phyloP scores from a whole-genome alignment of 1,139 yeast species.

The Sugiyamaella pinicola region DNA sequence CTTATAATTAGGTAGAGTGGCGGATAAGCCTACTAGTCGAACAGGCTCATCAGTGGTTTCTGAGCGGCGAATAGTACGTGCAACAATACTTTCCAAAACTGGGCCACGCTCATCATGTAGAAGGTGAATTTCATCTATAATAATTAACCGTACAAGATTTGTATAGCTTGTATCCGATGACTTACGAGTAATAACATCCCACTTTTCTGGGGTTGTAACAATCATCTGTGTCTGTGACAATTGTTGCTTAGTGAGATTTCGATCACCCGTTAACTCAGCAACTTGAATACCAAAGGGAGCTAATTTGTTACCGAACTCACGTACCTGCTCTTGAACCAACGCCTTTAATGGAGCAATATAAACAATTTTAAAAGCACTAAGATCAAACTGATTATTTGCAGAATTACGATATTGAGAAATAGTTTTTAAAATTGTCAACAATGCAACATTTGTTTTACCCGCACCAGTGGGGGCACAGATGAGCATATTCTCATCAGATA shows the following conservation, averaged over 20 bases:
- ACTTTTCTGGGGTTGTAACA: constrained; percentile 93
- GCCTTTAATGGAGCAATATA: constrained; percentile 96
- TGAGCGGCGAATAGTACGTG: constrained; percentile 61
- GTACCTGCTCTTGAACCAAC: constrained; percentile 90
- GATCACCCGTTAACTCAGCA: constrained; percentile 89
- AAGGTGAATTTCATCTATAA: constrained; percentile 91
- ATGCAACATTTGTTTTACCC: constrained; percentile 95
- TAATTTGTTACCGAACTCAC: constrained; percentile 77
- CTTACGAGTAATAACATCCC: constrained; percentile 95
- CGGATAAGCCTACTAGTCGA: constrained; percentile 85
- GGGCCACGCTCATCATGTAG: constrained; percentile 96
- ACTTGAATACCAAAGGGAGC: constrained; percentile 70
- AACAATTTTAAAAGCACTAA: constrained; percentile 70
- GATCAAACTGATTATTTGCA: constrained; percentile 52
- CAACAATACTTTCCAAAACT: constrained; percentile 83
- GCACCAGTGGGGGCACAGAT: constrained; percentile 99
- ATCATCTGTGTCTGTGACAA: constrained; percentile 77
- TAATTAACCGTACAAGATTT: constrained; percentile 66
- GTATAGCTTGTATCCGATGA: constrained; percentile 63
- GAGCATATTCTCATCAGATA: constrained; percentile 67
- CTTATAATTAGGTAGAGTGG: constrained; percentile 85
- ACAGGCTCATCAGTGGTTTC: constrained; percentile 52
- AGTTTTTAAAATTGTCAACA: constrained; percentile 70
- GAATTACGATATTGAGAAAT: constrained; percentile 56
- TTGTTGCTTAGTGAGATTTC: constrained; percentile 74